Percentiles rank a stretch among this genome's conserved stretches.
These are phyloP conservation scores for Penicillium cosmopolitanum DNA, from an alignment of 495 filamentous ascomycete species.

Conservation along the genomic window DNA sequence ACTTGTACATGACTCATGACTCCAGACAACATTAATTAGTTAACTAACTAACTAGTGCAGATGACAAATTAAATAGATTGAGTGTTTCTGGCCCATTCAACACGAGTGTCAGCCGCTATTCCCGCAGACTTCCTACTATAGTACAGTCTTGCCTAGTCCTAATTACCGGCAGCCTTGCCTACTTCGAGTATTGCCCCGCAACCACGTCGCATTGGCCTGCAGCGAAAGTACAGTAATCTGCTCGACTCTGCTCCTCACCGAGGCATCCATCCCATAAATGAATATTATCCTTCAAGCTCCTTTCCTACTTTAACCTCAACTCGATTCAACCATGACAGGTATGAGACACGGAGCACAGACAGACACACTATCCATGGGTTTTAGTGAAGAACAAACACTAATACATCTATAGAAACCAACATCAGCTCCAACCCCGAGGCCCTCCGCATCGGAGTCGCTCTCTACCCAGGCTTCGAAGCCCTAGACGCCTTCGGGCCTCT, in stretches of 20 bases:
- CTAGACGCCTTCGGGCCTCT: constrained; percentile 63
- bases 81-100: too few species aligned
- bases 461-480: constrained; percentile 43
- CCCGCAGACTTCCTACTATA: not conserved
- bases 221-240: not conserved
- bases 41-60: too few species aligned
- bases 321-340: too few species aligned
- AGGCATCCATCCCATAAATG: not conserved
- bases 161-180: too few species aligned
- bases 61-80: too few species aligned
- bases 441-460: constrained; percentile 30
- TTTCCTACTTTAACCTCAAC: not conserved
- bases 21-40: too few species aligned
- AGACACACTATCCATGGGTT: too few species aligned
- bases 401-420: not conserved
- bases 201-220: too few species aligned
- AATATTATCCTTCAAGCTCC: not conserved
- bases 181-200: not conserved
- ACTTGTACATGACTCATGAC: too few species aligned
- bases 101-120: too few species aligned
- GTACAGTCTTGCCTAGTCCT: too few species aligned
- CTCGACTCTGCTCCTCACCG: not conserved
- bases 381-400: not conserved
- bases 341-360: too few species aligned
- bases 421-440: not conserved